A percentile compares a stretch with the other conserved stretches of the same genome.
phyloP scores from a whole-genome alignment of 306 rosid genomes.

The Trifolium repens region DNA sequence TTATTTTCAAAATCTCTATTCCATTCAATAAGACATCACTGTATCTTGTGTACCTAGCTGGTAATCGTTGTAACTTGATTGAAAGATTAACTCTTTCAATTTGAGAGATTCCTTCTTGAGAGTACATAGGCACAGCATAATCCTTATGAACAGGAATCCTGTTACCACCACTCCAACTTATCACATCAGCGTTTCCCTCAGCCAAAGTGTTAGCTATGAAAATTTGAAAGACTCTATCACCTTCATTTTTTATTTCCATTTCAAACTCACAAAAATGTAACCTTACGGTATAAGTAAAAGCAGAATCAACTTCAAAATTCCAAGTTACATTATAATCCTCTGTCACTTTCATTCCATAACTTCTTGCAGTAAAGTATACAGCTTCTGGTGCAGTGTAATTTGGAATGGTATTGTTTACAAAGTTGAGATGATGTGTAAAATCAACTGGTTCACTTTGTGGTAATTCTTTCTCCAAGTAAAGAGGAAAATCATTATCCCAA shows the following conservation, averaged over 20 bases:
- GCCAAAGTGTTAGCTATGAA: neutral
- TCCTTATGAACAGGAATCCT: neutral
- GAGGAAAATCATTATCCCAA: neutral
- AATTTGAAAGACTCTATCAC: too few species aligned
- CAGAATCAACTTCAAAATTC: neutral
- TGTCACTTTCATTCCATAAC: neutral
- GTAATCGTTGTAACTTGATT: constrained; percentile 26
- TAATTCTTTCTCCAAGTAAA: neutral
- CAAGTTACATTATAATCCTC: neutral
- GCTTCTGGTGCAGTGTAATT: neutral
- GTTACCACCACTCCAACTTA: neutral
- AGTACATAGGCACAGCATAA: neutral
- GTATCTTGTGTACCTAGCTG: fast-evolving
- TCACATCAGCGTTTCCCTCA: neutral
- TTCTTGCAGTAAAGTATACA: neutral
- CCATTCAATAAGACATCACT: constrained; percentile 32
- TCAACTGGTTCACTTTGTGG: neutral
- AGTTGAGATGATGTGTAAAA: neutral
- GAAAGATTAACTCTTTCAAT: neutral
- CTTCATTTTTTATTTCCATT: fast-evolving
- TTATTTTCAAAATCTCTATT: constrained; percentile 44
- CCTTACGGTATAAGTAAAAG: neutral
- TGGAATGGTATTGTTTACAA: neutral
- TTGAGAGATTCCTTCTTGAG: neutral
- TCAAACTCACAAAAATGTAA: neutral